Evolutionary conservation across 2,329 filamentous ascomycete species (phyloP), one percentile per base, ranked within the genome.

Genomic region (Diaporthe amygdali): DNA sequence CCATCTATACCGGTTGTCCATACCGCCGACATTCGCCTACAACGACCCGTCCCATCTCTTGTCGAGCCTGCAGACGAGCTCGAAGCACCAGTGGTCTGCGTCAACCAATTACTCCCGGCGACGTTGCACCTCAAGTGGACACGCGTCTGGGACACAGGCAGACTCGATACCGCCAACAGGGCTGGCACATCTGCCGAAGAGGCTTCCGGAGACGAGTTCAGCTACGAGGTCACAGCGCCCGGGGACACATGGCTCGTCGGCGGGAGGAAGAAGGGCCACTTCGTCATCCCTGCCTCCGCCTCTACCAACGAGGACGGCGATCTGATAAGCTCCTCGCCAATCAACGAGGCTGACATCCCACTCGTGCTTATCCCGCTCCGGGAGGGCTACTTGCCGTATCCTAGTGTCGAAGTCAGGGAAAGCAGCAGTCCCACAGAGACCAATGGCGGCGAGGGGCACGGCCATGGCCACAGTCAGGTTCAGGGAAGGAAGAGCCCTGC

Each of bases 231-330:
- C 27, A 90, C 90, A 17, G 92, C 92, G 0, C 89, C 91, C 20
- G 83, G 88, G 2, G 94, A 96, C 47, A 87, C 89, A 0, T 98
- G 96, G 96, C 88, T 98, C 1, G 84, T 98, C 3, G 95, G 94
- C 27, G 96, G 95, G 0, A 90, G 92, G 52, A 88, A 93, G 61
- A 93, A 94, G 74, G 93, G 92, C 0, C 93, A 94, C 77, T 97
- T 97, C 77, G 87, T 87, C 8, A 90, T 92, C 37, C 86, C 89
- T 0, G 80, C 79, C 5, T 72, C 76, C 3, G 75, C 76, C 3
- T 72, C 73, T 12, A 71, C 72, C 6, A 73, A 66, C 5, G 74
- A 71, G 0, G 74, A 71, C 2, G 72, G 70, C 3, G 63, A 70
- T 5, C 73, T 75, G 6, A 73, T 81, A 25, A 79, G 80, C 34